phyloP scores from a whole-genome alignment of 2,329 filamentous ascomycete species.

The Colletotrichum sp. region DNA sequence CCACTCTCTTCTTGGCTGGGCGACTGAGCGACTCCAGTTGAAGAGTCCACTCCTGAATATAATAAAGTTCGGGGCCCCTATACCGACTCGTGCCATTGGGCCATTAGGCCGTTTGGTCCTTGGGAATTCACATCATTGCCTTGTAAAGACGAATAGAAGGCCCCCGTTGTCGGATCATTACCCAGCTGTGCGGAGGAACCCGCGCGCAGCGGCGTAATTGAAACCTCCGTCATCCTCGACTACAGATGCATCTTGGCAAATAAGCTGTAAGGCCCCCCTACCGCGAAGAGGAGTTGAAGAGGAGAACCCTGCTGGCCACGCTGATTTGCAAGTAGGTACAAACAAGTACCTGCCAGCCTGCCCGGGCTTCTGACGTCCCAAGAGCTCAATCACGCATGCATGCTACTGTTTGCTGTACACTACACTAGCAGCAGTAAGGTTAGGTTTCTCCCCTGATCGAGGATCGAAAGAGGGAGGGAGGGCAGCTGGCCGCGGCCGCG shows the following conservation, averaged over 20 bases:
- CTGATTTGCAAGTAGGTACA: not conserved
- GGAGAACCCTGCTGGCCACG: not conserved
- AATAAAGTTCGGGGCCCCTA: not conserved
- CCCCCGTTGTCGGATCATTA: not conserved
- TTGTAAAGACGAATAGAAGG: not conserved
- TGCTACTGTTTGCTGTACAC: not conserved
- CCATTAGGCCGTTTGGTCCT: not conserved
- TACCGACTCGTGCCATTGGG: not conserved
- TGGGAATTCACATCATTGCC: not conserved
- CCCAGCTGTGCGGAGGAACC: not conserved
- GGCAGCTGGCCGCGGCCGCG: not conserved
- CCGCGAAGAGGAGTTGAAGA: not conserved
- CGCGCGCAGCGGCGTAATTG: slow-evolving; percentile 12
- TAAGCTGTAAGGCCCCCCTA: not conserved
- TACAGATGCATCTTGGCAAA: not conserved
- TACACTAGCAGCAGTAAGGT: not conserved
- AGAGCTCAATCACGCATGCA: not conserved
- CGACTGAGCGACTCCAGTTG: not conserved
- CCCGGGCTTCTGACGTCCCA: not conserved
- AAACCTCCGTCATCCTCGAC: slow-evolving; percentile 1
- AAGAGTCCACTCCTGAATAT: not conserved
- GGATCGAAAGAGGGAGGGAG: not conserved
- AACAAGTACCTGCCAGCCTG: not conserved
- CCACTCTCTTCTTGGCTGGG: not conserved
- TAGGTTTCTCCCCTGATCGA: not conserved